Evolutionary conservation across 306 rosid species (phyloP).

Genomic region (Oemleria cerasiformis): DNA sequence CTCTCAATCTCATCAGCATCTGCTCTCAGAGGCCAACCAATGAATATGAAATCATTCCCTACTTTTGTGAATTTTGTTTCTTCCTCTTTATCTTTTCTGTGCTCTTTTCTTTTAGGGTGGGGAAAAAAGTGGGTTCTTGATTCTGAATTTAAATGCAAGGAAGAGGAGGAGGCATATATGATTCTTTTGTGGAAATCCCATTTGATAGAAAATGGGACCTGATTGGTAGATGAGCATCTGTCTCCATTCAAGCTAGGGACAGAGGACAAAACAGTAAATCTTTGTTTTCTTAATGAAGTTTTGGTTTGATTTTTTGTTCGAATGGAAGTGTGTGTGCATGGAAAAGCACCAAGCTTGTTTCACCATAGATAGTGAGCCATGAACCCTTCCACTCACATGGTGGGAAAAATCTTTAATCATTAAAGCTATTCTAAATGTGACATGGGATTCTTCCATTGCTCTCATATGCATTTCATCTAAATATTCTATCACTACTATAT

Average conservation of each 20-base stretch:
- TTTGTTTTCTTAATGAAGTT: constrained; percentile 19
- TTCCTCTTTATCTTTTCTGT: constrained; percentile 13
- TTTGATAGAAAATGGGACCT: constrained; percentile 37
- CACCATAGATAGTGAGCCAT: constrained; percentile 53
- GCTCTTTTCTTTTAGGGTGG: constrained; percentile 19
- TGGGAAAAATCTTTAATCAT: constrained; percentile 25
- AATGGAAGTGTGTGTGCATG: constrained; percentile 24
- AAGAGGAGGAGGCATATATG: constrained; percentile 22
- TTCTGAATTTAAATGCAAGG: constrained; percentile 47
- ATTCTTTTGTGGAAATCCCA: constrained; percentile 45
- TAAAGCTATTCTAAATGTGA: constrained; percentile 23
- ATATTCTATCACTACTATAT: not conserved
- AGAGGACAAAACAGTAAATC: constrained; percentile 34
- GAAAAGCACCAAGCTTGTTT: constrained; percentile 42
- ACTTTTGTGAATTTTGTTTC: constrained; percentile 40
- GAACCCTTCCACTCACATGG: constrained; percentile 50
- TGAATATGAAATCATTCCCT: constrained; percentile 34
- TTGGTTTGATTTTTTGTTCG: constrained; percentile 30
- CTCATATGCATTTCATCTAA: constrained; percentile 15
- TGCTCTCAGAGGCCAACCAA: constrained; percentile 25
- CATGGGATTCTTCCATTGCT: constrained; percentile 24
- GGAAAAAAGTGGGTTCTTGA: constrained; percentile 54
- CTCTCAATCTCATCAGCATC: constrained; percentile 15
- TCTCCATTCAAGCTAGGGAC: constrained; percentile 41
- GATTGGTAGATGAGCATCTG: constrained; percentile 48